phyloP scores from a whole-genome alignment of 495 filamentous ascomycete genomes.

The Penicillium dipodomyicola region DNA sequence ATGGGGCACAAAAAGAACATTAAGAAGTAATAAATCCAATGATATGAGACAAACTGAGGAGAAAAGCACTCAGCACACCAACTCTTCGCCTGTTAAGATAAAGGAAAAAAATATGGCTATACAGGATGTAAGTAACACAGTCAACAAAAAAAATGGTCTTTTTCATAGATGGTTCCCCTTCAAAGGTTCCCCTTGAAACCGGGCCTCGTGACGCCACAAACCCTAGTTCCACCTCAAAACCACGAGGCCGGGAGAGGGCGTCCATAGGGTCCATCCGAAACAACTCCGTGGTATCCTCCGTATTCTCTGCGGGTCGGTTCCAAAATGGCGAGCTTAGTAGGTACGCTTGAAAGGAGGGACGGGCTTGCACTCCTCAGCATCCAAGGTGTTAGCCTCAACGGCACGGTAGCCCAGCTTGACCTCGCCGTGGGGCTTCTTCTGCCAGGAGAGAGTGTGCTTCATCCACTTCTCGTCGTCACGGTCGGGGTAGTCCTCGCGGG shows the following conservation, averaged over 20 bases:
- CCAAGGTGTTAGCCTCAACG: constrained; percentile 74
- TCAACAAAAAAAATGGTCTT: constrained; percentile 39
- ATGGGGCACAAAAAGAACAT: constrained; percentile 30
- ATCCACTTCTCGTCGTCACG: constrained; percentile 95
- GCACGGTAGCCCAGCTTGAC: constrained; percentile 74
- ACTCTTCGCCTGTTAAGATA: constrained; percentile 43
- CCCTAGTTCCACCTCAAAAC: constrained; percentile 9
- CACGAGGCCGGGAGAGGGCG: constrained; percentile 10
- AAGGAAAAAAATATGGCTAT: constrained; percentile 45
- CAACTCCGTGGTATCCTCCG: constrained; percentile 24
- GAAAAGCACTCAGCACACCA: constrained; percentile 43
- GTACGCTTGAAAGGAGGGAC: constrained; percentile 86
- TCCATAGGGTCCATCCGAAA: constrained; percentile 19
- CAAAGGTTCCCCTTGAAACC: constrained; percentile 19
- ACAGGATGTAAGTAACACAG: constrained; percentile 45
- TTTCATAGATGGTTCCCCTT: constrained; percentile 36
- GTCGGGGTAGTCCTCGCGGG: constrained; percentile 91
- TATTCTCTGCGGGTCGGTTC: constrained; percentile 9
- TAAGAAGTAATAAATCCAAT: constrained; percentile 31
- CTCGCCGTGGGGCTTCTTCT: constrained; percentile 81
- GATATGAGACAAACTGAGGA: constrained; percentile 39
- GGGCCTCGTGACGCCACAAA: constrained; percentile 17
- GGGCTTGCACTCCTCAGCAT: constrained; percentile 84
- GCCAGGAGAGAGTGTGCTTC: constrained; percentile 96
- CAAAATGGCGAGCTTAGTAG: constrained; percentile 52